Evolutionary conservation across 2,329 filamentous ascomycete genomes (phyloP), one percentile per base, ranked within the genome.

Genomic region (Fusarium sublunatum): DNA sequence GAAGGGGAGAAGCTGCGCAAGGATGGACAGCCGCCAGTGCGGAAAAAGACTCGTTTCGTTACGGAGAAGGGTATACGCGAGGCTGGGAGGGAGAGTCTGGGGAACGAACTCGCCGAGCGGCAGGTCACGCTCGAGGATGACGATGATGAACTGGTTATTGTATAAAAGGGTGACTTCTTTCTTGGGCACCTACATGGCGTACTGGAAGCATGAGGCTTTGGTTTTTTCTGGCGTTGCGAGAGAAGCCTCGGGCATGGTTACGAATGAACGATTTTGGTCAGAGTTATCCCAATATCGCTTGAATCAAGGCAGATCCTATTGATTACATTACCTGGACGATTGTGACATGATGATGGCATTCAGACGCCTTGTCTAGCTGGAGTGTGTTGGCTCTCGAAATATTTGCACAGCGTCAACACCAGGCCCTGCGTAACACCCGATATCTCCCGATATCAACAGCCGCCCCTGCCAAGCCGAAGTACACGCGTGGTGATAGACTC

Each of bases 21-120:
- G 47, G 69, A 72, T 42, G 68, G 67, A 26, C 69, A 71, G 29
- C 71, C 73, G 71, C 86, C 85, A 0, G 82, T 86, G 29, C 81
- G 85, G 65, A 89, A 92, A 77, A 92, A 91, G 81, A 93, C 90
- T 47, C 82, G 90, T n/a, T 93, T 93, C 71, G 84, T 93, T 36
- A 92, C 91, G 25, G 87, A 88, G 38, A 91, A 89, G 73, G 91
- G 91, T 0, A 93, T 93, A 61, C 85, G 87, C 51, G 90, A 92
- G 75, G 90, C 91, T 5, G 91, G 91, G 1, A 81, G 90, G 58
- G 91, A 93, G 71, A 92, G 90, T 70, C 73, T 93, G 3, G 87
- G 88, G 9, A 79, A 75, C n/a, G 83, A 85, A 47, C 74, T 79
- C 56, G 50, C 61, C 34, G 71, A 71, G 44, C 67, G 75, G 50